Percentiles rank a stretch among this genome's conserved stretches.
These are phyloP conservation scores for Gracilariopsis chorda DNA, from an alignment of 23 red algal species.

Conservation along the genomic window DNA sequence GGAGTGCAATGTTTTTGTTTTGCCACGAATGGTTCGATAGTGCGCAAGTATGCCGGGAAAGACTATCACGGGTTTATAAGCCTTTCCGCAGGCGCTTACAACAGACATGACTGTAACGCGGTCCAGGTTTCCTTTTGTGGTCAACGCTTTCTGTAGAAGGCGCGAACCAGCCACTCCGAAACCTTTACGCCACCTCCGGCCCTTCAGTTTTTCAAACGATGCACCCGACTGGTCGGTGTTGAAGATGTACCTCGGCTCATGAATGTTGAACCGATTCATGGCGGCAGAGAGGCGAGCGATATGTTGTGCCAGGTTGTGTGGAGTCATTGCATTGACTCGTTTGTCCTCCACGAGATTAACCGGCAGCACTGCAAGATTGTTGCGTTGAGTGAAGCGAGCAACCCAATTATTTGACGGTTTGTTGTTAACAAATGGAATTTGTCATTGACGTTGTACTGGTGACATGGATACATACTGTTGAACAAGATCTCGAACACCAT, in stretches of 20 bases:
- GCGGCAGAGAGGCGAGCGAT: neutral
- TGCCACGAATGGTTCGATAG: neutral
- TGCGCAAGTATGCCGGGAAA: constrained; percentile 6
- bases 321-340: neutral
- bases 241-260: neutral
- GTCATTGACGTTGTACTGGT: no score
- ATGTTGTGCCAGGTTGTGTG: neutral
- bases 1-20: neutral
- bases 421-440: no score
- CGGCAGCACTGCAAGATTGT: neutral
- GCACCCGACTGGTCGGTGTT: neutral
- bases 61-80: constrained; percentile 11
- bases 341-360: neutral
- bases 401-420: neutral
- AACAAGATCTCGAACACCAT: no score
- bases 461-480: no score
- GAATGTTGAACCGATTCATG: neutral
- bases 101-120: neutral
- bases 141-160: neutral
- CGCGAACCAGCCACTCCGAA: neutral
- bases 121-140: neutral
- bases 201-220: neutral
- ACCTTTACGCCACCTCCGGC: neutral
- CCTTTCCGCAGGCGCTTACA: neutral
- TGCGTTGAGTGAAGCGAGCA: neutral